phyloP scores from a whole-genome alignment of 2,329 filamentous ascomycete species.

The Sarocladiaceae sp. region DNA sequence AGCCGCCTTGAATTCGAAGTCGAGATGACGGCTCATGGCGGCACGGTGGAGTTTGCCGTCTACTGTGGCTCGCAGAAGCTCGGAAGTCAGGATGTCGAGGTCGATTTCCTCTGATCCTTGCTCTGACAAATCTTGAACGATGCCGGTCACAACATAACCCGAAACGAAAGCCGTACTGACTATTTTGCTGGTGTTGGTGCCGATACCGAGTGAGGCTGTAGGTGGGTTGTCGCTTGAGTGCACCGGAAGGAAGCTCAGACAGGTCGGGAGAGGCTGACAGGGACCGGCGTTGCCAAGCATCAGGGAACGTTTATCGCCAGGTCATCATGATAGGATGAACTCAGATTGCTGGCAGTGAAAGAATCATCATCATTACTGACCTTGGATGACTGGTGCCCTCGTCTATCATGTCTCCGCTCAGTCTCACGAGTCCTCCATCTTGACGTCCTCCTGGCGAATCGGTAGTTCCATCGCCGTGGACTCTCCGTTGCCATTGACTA shows the following conservation, averaged over 20 bases:
- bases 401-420: conserved; percentile 9
- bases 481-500: conserved; percentile 27
- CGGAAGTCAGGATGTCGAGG: conserved; percentile 13
- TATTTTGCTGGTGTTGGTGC: conserved; percentile 1
- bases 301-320: no score
- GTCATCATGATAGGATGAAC: no score
- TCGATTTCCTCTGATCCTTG: conserved; percentile 16
- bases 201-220: background rate
- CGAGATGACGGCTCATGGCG: conserved; percentile 17
- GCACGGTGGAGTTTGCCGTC: conserved; percentile 17
- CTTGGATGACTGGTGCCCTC: background rate
- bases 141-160: no score
- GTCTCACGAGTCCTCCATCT: conserved; percentile 25
- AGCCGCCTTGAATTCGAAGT: conserved; percentile 3
- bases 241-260: no score
- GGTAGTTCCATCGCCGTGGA: conserved; percentile 51
- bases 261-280: no score
- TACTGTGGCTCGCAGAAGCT: conserved; percentile 13
- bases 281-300: no score
- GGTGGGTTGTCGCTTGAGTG: no score
- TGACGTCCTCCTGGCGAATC: conserved; percentile 31
- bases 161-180: no score
- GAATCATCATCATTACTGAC: conserved; percentile 4
- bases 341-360: no score
- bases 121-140: no score